Evolutionary conservation across 192 early-diverging fungal genomes (phyloP).

Genomic region (Geosiphon pyriformis): DNA sequence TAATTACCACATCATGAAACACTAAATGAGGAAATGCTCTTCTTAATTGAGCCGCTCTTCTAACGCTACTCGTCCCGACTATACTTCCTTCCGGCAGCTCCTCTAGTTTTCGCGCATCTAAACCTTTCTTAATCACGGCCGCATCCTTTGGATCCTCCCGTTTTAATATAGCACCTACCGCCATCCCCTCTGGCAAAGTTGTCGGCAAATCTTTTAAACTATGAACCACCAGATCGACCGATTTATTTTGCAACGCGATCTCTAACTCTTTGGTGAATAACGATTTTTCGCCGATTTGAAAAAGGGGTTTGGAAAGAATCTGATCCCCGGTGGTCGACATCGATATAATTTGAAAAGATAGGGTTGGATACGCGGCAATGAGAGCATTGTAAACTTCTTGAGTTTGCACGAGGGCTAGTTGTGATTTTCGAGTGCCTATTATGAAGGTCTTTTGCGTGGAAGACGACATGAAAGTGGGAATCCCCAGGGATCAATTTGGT

Average conservation of each 20-base stretch:
- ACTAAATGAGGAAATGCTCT: slow-evolving; percentile 69
- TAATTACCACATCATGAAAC: slow-evolving; percentile 73
- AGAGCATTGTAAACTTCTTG: slow-evolving; percentile 57
- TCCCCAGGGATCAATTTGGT: too few species aligned
- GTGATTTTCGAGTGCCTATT: slow-evolving; percentile 84
- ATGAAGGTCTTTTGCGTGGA: slow-evolving; percentile 21
- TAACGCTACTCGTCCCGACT: slow-evolving; percentile 83
- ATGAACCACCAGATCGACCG: slow-evolving; percentile 85
- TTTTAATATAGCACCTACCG: slow-evolving; percentile 72
- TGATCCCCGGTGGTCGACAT: slow-evolving; percentile 81
- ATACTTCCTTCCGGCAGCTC: slow-evolving; percentile 68
- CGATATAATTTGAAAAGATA: slow-evolving; percentile 43
- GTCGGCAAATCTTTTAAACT: slow-evolving; percentile 94
- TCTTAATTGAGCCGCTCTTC: slow-evolving; percentile 81
- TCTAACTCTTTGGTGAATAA: slow-evolving; percentile 92
- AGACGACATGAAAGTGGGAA: background rate
- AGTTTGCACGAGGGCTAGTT: slow-evolving; percentile 88
- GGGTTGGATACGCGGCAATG: slow-evolving; percentile 36
- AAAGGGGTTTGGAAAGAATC: slow-evolving; percentile 74
- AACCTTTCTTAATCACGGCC: slow-evolving; percentile 55
- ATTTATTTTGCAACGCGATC: slow-evolving; percentile 57
- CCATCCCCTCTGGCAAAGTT: slow-evolving; percentile 72
- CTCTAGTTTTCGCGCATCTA: slow-evolving; percentile 42
- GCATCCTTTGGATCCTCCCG: slow-evolving; percentile 89
- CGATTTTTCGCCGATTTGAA: slow-evolving; percentile 85